A percentile compares a stretch with the other conserved stretches of the same genome.
phyloP scores from a whole-genome alignment of 2,329 filamentous ascomycete genomes.

The Pseudogymnoascus sp. region DNA sequence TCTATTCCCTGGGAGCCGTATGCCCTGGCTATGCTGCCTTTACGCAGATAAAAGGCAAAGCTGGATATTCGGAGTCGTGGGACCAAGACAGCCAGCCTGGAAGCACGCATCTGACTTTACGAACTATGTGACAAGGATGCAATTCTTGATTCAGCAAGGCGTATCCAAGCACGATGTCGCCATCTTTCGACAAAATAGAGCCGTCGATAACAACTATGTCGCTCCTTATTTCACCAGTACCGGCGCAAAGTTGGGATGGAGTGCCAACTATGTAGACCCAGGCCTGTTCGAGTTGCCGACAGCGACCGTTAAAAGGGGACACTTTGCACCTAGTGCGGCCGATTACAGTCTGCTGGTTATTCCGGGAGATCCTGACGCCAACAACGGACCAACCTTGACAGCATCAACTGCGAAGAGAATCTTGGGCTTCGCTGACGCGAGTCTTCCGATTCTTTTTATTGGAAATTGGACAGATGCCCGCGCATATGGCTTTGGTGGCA shows the following conservation, averaged over 20 bases:
- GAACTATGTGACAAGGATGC: slow-evolving; percentile 9
- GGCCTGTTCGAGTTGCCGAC: neutral
- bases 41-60: neutral
- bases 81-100: slow-evolving; percentile 10
- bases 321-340: slow-evolving; percentile 6
- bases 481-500: neutral
- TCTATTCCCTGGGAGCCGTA: neutral
- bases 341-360: slow-evolving; percentile 11
- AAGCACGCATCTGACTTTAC: neutral
- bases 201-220: slow-evolving; percentile 7
- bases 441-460: slow-evolving; percentile 12
- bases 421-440: slow-evolving; percentile 6
- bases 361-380: neutral
- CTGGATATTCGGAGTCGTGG: slow-evolving; percentile 9
- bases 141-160: slow-evolving; percentile 9
- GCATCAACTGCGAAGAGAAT: slow-evolving; percentile 1
- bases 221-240: slow-evolving; percentile 6
- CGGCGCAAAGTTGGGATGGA: neutral
- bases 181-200: slow-evolving; percentile 8
- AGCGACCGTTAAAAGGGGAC: neutral
- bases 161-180: slow-evolving; percentile 10
- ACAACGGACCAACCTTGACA: slow-evolving; percentile 10
- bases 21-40: slow-evolving; percentile 10
- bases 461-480: slow-evolving; percentile 3
- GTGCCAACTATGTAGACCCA: slow-evolving; percentile 9